phyloP scores from a whole-genome alignment of 108 stramenopile species.

The Cyclotella choctawhatcheeana region DNA sequence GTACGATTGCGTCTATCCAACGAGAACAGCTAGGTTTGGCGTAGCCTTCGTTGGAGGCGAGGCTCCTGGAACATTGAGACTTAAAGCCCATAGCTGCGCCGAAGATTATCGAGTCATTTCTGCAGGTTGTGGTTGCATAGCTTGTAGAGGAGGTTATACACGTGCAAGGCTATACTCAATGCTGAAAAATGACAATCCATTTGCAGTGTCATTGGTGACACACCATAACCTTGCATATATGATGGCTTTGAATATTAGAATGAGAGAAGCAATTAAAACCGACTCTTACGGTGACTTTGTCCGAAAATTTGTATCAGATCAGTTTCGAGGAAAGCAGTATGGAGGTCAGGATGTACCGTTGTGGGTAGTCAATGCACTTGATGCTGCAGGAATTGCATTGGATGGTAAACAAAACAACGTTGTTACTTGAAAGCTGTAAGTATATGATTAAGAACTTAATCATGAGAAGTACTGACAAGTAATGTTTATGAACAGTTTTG shows the following conservation, averaged over 20 bases:
- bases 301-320: slow-evolving; percentile 63
- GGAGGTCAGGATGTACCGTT: slow-evolving; percentile 67
- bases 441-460: too few relatives aligned
- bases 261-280: slow-evolving; percentile 91
- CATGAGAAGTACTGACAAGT: too few relatives aligned
- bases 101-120: slow-evolving; percentile 70
- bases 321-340: slow-evolving; percentile 63
- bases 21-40: slow-evolving; percentile 96
- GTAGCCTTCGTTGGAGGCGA: slow-evolving; percentile 80
- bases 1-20: slow-evolving; percentile 99
- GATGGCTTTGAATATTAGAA: slow-evolving; percentile 83
- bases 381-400: slow-evolving; percentile 66
- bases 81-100: slow-evolving; percentile 81
- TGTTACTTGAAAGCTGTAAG: too few relatives aligned
- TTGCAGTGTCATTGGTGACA: slow-evolving; percentile 90
- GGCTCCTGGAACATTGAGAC: slow-evolving; percentile 72
- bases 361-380: slow-evolving; percentile 90
- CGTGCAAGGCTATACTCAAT: slow-evolving; percentile 80
- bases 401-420: neutral
- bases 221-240: slow-evolving; percentile 97
- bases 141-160: slow-evolving; percentile 74
- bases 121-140: slow-evolving; percentile 79
- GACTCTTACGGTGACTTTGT: slow-evolving; percentile 79
- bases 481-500: too few relatives aligned
- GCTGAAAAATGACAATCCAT: slow-evolving; percentile 80